Evolutionary conservation across 805 yeast genomes (phyloP).

Genomic region (Suhomyces tanzawaensis): DNA sequence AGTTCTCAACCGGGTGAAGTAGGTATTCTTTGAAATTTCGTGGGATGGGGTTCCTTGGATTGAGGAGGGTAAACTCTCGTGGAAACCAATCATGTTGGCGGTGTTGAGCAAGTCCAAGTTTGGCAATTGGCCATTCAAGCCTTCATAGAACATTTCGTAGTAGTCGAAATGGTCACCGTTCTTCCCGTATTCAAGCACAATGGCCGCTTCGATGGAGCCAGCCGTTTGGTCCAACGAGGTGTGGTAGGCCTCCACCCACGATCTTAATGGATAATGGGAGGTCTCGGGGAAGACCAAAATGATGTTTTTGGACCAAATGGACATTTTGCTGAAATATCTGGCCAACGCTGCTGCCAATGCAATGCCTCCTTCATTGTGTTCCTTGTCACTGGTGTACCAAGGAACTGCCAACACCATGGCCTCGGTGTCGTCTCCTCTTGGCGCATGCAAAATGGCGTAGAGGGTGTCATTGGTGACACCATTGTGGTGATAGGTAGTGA

Average conservation of each 20-base stretch:
- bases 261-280: slow-evolving; percentile 62
- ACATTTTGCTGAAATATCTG: slow-evolving; percentile 77
- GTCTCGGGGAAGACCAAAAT: slow-evolving; percentile 81
- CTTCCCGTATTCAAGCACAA: slow-evolving; percentile 76
- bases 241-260: slow-evolving; percentile 95
- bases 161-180: slow-evolving; percentile 66
- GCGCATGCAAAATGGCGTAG: slow-evolving; percentile 86
- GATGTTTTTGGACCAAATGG: slow-evolving; percentile 94
- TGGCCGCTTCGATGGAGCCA: slow-evolving; percentile 89
- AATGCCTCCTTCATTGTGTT: slow-evolving; percentile 75
- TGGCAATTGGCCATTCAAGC: slow-evolving; percentile 94
- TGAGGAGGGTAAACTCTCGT: slow-evolving; percentile 70
- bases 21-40: slow-evolving; percentile 47
- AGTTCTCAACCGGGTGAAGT: slow-evolving; percentile 54
- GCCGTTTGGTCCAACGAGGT: slow-evolving; percentile 81
- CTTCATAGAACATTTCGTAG: slow-evolving; percentile 76
- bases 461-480: slow-evolving; percentile 47
- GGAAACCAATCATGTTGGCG: slow-evolving; percentile 68
- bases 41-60: slow-evolving; percentile 57
- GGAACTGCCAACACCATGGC: slow-evolving; percentile 90
- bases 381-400: slow-evolving; percentile 67
- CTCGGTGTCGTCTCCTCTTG: slow-evolving; percentile 95
- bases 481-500: slow-evolving; percentile 44
- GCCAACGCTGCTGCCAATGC: slow-evolving; percentile 71
- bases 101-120: slow-evolving; percentile 86